Evolutionary conservation across 2,329 filamentous ascomycete species (phyloP).

Genomic region (Diplodia seriata): DNA sequence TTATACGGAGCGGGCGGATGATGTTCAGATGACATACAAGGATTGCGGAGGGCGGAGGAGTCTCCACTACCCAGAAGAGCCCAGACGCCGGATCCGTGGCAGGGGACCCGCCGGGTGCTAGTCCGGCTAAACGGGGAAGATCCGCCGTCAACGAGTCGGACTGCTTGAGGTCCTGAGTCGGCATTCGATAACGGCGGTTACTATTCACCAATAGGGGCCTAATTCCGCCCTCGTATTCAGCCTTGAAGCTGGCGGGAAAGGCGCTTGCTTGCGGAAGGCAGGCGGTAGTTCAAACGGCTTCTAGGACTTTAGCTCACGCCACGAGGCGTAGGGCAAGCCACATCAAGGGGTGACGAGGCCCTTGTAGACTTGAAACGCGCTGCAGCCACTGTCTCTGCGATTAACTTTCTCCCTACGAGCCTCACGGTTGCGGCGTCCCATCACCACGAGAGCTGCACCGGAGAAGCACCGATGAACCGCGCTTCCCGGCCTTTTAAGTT

Average conservation of each 20-base stretch:
- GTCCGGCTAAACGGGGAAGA: background rate
- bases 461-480: slow-evolving; percentile 5
- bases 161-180: background rate
- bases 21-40: slow-evolving; percentile 28
- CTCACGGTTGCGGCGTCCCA: background rate
- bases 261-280: background rate
- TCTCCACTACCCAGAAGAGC: background rate
- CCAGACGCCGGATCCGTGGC: slow-evolving; percentile 8
- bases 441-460: background rate
- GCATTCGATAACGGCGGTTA: background rate
- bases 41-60: slow-evolving; percentile 23
- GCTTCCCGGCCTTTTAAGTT: background rate
- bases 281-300: background rate
- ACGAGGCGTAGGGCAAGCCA: slow-evolving; percentile 1
- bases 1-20: slow-evolving; percentile 25
- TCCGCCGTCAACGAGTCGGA: slow-evolving; percentile 3
- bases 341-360: slow-evolving; percentile 12
- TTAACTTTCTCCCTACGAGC: background rate
- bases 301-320: slow-evolving; percentile 3
- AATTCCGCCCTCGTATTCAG: background rate
- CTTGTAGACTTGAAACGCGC: slow-evolving; percentile 20
- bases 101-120: slow-evolving; percentile 1
- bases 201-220: slow-evolving; percentile 1
- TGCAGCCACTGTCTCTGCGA: background rate
- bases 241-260: background rate